Percentiles rank a stretch among this genome's conserved stretches.
Conservation (phyloP, 2,329 filamentous ascomycete genomes). For the Colletotrichum endophyticum region DNA sequence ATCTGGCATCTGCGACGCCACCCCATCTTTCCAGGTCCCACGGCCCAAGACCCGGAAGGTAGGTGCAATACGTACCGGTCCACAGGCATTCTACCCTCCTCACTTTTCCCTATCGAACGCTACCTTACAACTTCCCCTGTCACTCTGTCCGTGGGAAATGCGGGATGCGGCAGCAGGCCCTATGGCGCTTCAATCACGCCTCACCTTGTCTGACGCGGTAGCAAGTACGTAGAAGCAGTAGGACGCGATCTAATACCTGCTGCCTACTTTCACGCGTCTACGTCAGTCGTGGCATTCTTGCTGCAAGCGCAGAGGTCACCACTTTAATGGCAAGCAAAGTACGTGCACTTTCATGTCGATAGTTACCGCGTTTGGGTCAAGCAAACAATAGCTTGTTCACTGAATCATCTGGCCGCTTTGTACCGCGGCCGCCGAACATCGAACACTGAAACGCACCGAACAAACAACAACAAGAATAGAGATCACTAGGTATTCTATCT, state of each 20-base stretch:
- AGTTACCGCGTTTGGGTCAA: not conserved
- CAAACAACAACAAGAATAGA: not conserved
- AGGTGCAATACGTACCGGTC: not conserved
- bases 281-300: not conserved
- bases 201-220: not conserved
- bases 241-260: not conserved
- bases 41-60: not conserved
- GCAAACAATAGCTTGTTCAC: not conserved
- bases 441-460: not conserved
- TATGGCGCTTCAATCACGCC: not conserved
- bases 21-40: constrained; percentile 10
- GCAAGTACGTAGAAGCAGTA: not conserved
- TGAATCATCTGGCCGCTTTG: not conserved
- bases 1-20: constrained; percentile 12
- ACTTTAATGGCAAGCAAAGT: not conserved
- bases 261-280: not conserved
- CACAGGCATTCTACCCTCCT: not conserved
- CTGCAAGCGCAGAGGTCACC: not conserved
- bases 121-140: not conserved
- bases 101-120: not conserved
- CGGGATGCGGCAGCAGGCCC: not conserved
- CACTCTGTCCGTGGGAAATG: not conserved
- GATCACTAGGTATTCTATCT: not conserved
- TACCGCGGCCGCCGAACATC: not conserved
- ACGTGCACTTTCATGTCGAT: not conserved